A percentile compares a stretch with the other conserved stretches of the same genome.
Evolutionary conservation across 306 rosid species (phyloP).

Genomic region (Fragaria iinumae): DNA sequence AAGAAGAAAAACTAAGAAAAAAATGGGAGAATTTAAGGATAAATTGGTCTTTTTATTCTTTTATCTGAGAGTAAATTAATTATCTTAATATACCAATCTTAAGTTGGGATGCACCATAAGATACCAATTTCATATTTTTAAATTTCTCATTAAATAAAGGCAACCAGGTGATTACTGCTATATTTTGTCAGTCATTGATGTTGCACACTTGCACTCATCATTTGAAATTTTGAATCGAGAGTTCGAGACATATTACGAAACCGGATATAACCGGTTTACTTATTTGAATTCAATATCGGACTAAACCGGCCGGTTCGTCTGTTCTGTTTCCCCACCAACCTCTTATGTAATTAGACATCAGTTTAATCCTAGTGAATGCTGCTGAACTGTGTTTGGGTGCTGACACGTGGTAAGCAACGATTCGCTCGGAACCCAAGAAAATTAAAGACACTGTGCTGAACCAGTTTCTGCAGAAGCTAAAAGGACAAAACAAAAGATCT

Average conservation of each 20-base stretch:
- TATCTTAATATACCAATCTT: too few relatives aligned
- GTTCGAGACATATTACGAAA: too few relatives aligned
- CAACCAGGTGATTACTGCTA: too few relatives aligned
- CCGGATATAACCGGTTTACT: background rate
- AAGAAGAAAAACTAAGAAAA: too few relatives aligned
- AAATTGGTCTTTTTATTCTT: too few relatives aligned
- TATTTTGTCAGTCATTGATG: background rate
- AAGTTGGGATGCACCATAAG: too few relatives aligned
- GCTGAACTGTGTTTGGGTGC: background rate
- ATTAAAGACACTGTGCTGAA: background rate
- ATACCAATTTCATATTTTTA: too few relatives aligned
- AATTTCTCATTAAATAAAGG: too few relatives aligned
- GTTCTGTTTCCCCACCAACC: background rate
- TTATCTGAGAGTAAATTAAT: too few relatives aligned
- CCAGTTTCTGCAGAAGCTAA: background rate
- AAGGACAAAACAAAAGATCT: slow-evolving; percentile 8
- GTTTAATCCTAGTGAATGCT: background rate
- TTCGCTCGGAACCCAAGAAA: background rate
- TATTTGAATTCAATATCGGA: background rate
- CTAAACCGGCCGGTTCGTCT: background rate
- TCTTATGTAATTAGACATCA: background rate
- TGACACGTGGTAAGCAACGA: background rate
- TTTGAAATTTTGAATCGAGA: too few relatives aligned
- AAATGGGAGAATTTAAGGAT: too few relatives aligned
- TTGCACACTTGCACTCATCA: too few relatives aligned